Percentiles rank a stretch among this genome's conserved stretches.
Evolutionary conservation across 1,284 basidiomycete species (phyloP).

Genomic region (Cutaneotrichosporon cyanovorans): DNA sequence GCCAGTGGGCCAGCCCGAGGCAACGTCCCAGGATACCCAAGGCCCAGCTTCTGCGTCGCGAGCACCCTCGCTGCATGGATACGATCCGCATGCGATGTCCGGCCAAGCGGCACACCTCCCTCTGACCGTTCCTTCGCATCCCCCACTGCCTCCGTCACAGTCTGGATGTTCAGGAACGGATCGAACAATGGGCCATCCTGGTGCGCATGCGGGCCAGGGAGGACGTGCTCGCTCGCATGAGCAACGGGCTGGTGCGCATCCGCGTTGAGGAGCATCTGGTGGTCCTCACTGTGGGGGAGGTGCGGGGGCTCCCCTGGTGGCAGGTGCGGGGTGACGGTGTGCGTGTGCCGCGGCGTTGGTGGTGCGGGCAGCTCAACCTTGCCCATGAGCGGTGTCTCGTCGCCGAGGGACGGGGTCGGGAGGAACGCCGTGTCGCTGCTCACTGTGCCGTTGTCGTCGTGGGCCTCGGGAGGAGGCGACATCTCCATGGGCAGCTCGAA

Average conservation of each 20-base stretch:
- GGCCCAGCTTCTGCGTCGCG: constrained; percentile 39
- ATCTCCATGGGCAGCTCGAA: constrained; percentile 7
- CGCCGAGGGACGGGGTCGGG: constrained; percentile 12
- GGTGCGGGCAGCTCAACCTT: constrained; percentile 7
- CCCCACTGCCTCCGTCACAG: constrained; percentile 33
- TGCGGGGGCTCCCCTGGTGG: constrained; percentile 26
- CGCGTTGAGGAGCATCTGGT: constrained; percentile 36
- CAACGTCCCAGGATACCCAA: constrained; percentile 27
- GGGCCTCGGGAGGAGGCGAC: constrained; percentile 1
- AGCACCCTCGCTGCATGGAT: constrained; percentile 38
- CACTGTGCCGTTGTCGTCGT: constrained; percentile 9
- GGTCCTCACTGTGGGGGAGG: constrained; percentile 28
- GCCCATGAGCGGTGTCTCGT: constrained; percentile 22
- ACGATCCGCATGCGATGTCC: constrained; percentile 54
- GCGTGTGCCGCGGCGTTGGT: constrained; percentile 9
- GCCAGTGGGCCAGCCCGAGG: not conserved
- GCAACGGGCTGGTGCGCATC: constrained; percentile 33
- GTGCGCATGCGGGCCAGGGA: constrained; percentile 28
- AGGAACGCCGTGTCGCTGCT: not conserved
- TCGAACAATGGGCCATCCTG: constrained; percentile 43
- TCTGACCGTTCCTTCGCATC: constrained; percentile 49
- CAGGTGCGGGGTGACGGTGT: constrained; percentile 13
- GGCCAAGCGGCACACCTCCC: constrained; percentile 62
- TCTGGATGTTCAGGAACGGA: constrained; percentile 45
- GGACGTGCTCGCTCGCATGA: not conserved